Conservation (phyloP, 257 asterid species). For the Cynanchum wilfordii region DNA sequence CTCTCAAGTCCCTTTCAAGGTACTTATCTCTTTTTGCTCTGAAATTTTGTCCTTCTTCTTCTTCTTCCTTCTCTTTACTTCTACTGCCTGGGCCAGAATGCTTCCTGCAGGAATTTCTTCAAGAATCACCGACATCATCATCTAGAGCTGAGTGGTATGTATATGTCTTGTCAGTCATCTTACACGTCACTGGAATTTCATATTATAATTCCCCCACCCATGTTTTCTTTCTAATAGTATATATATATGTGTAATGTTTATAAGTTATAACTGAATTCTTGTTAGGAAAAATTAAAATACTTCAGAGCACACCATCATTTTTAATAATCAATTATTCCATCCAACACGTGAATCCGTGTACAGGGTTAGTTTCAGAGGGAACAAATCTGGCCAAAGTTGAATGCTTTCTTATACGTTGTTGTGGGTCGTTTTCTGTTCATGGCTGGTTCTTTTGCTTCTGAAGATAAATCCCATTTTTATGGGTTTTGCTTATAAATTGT, state of each 20-base stretch:
- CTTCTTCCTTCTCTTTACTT: neutral
- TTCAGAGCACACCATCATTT: neutral
- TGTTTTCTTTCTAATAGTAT: neutral
- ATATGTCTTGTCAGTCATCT: neutral
- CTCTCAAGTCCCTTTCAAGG: neutral
- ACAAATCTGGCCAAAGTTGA: neutral
- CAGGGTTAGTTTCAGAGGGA: neutral
- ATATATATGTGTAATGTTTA: neutral
- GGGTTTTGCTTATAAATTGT: slow-evolving; percentile 3
- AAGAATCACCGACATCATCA: neutral
- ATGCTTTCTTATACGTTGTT: neutral
- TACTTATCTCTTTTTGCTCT: slow-evolving; percentile 1
- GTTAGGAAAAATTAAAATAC: neutral
- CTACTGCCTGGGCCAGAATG: neutral
- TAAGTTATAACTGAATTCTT: neutral
- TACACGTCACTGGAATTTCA: neutral
- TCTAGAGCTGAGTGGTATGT: slow-evolving; percentile 3
- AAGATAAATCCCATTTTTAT: slow-evolving; percentile 6
- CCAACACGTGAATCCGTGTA: slow-evolving; percentile 1
- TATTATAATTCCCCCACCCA: neutral
- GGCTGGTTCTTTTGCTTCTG: slow-evolving; percentile 8
- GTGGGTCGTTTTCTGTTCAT: neutral
- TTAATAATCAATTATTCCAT: neutral
- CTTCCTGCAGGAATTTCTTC: neutral
- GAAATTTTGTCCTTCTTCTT: slow-evolving; percentile 5